Evolutionary conservation across 257 asterid species (phyloP), one percentile per base, ranked within the genome.

Genomic region (Lantana camara): DNA sequence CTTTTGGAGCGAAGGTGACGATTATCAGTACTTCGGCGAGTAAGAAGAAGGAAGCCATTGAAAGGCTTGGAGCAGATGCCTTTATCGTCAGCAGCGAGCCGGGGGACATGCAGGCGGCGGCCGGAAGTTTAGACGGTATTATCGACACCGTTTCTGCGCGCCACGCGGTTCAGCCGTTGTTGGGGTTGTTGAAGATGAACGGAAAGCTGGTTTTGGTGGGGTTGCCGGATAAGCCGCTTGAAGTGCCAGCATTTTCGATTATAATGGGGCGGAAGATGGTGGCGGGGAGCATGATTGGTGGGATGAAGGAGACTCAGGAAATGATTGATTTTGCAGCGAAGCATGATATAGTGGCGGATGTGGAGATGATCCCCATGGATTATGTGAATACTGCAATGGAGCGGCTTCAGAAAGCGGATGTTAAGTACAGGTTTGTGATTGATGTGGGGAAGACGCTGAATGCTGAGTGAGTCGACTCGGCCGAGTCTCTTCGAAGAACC

Each of bases 241-340:
- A 71, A 67, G 56, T 71, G 16, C 76, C 71, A 7, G 48, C 34
- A 21, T 57, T 64, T 57, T 48, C 76, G 7, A 12, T 71, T 1
- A 10, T 72, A 13, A 5, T 14, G 44, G 65, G 40, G 10, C 42
- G 68, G 40, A 60, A 30, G 51, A 40, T 21, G 38, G 69, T 73
- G 47, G 68, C 30, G 0, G 73, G 77, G 9, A 73, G 77, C 60
- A 7, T 60, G 61, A 60, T 66, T 4, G 77, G 77, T 4, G 68
- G 77, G 23, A 6, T 72, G 17, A 72, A 65, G 29, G 72, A 72
- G 64, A 65, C 72, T 1, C 77, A 72, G 65, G 72, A 71, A 63
- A 72, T 72, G 77, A 51, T 72, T 42, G 77, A 65, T 42, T 58
- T 72, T 5, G 61, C 64, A 2, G 73, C 70, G 10, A 20, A 73